A percentile compares a stretch with the other conserved stretches of the same genome.
phyloP scores from a whole-genome alignment of 2,329 filamentous ascomycete species.

The Sporothrix brunneoviolacea region DNA sequence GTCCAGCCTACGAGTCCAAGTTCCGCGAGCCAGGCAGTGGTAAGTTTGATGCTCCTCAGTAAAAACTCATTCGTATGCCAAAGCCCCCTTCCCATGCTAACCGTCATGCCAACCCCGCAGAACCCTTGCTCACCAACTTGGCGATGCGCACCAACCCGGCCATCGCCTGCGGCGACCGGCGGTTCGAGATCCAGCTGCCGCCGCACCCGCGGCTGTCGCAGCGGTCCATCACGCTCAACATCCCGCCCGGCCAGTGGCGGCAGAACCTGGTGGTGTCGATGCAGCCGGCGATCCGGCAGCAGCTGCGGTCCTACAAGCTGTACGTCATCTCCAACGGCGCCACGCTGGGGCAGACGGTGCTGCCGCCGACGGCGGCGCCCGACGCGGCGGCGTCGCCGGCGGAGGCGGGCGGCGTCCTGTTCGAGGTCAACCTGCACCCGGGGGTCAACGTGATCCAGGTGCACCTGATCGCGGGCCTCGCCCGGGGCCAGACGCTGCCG shows the following conservation, averaged over 20 bases:
- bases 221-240: conserved; percentile 65
- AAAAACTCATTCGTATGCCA: neutral
- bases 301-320: conserved; percentile 64
- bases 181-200: conserved; percentile 56
- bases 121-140: conserved; percentile 62
- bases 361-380: conserved; percentile 50
- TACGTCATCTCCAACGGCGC: conserved; percentile 66
- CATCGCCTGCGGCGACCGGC: conserved; percentile 51
- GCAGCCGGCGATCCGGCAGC: conserved; percentile 51
- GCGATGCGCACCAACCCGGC: conserved; percentile 62
- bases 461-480: conserved; percentile 66
- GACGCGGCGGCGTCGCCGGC: conserved; percentile 45
- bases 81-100: too few species aligned
- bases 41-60: too few species aligned
- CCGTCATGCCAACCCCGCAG: conserved; percentile 38
- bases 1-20: conserved; percentile 26
- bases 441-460: conserved; percentile 75
- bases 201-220: conserved; percentile 60
- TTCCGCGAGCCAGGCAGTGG: conserved; percentile 38
- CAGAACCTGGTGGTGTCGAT: conserved; percentile 65
- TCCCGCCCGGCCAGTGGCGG: conserved; percentile 61
- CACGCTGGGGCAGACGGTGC: conserved; percentile 44
- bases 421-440: conserved; percentile 63
- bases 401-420: conserved; percentile 57
- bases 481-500: conserved; percentile 48